Evolutionary conservation across 2,329 filamentous ascomycete species (phyloP), one percentile per base, ranked within the genome.

Genomic region (Neocucurbitaria cava): DNA sequence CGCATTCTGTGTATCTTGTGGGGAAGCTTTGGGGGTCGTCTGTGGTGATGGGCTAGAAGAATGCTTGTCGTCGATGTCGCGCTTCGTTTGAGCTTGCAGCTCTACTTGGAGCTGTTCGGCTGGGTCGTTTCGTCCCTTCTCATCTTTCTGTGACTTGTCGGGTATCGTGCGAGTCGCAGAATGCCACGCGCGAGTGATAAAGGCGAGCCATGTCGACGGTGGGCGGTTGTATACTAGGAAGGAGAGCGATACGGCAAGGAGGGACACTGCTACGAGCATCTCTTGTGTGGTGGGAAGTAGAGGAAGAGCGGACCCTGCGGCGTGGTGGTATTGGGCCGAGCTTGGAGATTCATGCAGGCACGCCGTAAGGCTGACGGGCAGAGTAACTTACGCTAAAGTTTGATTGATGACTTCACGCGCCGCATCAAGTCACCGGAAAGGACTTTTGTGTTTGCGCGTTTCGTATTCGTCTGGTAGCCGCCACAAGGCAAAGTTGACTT

Each of bases 211-310:
- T 73, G 70, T 68, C 21, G 71, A 70, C 1, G 66, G 72, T n/a
- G 73, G 73, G 46, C 71, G 69, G 44, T 66, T 66, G 59, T 75
- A 76, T 15, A 75, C 49, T 18, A 76, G 63, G 17, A 75, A 60
- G 4, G 73, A 72, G 39, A 76, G 66, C 54, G 74, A 76, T 43
- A 76, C 66, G 31, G 70, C 68, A 30, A 77, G 59, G 11, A 75
- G 54, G n/a, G 74, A 73, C 45, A 76, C 66, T 43, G 70, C 74
- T 48, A 76, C 63, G 47, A 77, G 66, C 74, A 77, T 77, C 49
- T 68, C 72, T 69, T 63, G 58, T 41, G 43, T 33, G 60, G 54
- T 40, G 49, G 43, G 48, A 52, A 53, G 44, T 40, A 52, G 31
- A 36, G 35, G 44, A 35, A 46, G 40, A 20, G 26, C 52, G 52